A percentile compares a stretch with the other conserved stretches of the same genome.
Evolutionary conservation across 768 basidiomycete genomes (phyloP).

Genomic region (Amanita thiersii): DNA sequence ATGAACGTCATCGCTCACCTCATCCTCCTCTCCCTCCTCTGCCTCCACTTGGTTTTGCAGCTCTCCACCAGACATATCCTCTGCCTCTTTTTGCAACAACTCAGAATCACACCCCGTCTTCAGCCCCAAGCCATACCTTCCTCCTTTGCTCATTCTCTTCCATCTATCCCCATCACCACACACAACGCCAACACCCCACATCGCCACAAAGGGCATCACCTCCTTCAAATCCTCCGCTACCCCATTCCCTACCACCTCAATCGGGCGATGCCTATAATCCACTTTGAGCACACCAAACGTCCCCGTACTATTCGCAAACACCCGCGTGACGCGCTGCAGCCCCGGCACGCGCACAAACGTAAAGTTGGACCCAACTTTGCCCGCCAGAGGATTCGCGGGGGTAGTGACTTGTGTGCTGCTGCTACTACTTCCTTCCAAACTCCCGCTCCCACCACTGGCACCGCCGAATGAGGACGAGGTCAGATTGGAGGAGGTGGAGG

Average conservation of each 20-base stretch:
- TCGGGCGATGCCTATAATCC: slow-evolving; percentile 53
- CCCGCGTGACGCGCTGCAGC: slow-evolving; percentile 78
- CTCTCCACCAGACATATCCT: slow-evolving; percentile 1
- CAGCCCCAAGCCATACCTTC: slow-evolving; percentile 5
- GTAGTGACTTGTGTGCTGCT: too few species aligned
- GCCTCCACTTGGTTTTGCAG: slow-evolving; percentile 21
- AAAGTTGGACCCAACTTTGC: slow-evolving; percentile 7
- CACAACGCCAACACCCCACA: slow-evolving; percentile 9
- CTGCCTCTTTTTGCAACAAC: not conserved
- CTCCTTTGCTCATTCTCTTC: slow-evolving; percentile 4
- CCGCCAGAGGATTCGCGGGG: slow-evolving; percentile 57
- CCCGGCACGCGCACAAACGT: slow-evolving; percentile 46
- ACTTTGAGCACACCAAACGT: slow-evolving; percentile 80
- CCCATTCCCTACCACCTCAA: slow-evolving; percentile 45
- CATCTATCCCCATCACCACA: not conserved
- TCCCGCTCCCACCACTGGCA: not conserved
- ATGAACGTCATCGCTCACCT: slow-evolving; percentile 21
- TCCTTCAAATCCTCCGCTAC: slow-evolving; percentile 59
- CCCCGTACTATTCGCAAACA: slow-evolving; percentile 81
- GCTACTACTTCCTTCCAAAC: too few species aligned
- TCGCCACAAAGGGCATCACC: slow-evolving; percentile 54
- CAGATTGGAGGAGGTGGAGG: not conserved
- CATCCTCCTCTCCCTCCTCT: slow-evolving; percentile 28
- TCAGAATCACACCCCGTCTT: not conserved
- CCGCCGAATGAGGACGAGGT: slow-evolving; percentile 2